Conservation (phyloP, 2,329 filamentous ascomycete species). For the Seiridium cupressi region DNA sequence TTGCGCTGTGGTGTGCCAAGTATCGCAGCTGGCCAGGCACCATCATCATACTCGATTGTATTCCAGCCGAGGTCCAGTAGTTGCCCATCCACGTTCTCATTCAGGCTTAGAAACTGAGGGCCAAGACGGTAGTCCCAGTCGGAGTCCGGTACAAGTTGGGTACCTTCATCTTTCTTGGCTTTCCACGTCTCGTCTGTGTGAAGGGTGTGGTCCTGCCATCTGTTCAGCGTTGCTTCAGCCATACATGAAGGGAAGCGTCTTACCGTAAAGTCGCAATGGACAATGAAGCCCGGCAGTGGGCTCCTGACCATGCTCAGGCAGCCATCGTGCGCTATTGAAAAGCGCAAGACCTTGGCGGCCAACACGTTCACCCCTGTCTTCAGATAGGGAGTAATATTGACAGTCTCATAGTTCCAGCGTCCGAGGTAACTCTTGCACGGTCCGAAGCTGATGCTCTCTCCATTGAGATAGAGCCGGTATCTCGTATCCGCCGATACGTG, state of each 20-base stretch:
- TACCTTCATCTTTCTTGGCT: slow-evolving; percentile 7
- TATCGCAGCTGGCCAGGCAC: slow-evolving; percentile 7
- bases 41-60: slow-evolving; percentile 12
- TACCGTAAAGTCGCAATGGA: slow-evolving; percentile 19
- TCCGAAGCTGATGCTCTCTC: slow-evolving; percentile 15
- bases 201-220: slow-evolving; percentile 15
- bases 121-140: slow-evolving; percentile 22
- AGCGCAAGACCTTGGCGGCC: slow-evolving; percentile 17
- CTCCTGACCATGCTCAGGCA: slow-evolving; percentile 29
- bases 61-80: slow-evolving; percentile 13
- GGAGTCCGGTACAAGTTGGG: slow-evolving; percentile 22
- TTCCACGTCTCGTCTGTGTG: slow-evolving; percentile 15
- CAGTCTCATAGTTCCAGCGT: slow-evolving; percentile 23
- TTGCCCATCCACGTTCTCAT: slow-evolving; percentile 16
- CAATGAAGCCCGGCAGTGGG: slow-evolving; percentile 24
- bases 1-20: slow-evolving; percentile 9
- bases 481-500: slow-evolving; percentile 23
- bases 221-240: background rate
- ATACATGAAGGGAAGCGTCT: background rate
- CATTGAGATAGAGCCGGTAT: slow-evolving; percentile 23
- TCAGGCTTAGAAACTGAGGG: slow-evolving; percentile 21
- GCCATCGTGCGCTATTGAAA: slow-evolving; percentile 23
- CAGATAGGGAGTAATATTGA: slow-evolving; percentile 19
- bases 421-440: slow-evolving; percentile 20
- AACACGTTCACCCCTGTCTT: slow-evolving; percentile 13